Evolutionary conservation across 2,329 filamentous ascomycete genomes (phyloP), one percentile per base, ranked within the genome.

Genomic region (Fonsecaea erecta): DNA sequence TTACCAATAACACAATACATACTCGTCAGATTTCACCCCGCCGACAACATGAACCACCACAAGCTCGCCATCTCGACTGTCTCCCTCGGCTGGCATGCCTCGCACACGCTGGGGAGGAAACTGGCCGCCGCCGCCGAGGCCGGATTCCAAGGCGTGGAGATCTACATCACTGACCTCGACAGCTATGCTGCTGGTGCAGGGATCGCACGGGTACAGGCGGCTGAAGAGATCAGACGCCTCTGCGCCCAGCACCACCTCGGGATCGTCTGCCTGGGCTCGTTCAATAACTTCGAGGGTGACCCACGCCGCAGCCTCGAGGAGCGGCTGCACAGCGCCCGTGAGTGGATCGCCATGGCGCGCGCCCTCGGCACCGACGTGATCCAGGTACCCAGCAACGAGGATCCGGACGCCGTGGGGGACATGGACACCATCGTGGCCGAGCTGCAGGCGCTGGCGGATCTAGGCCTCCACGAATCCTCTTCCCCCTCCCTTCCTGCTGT

Each of bases 131-230:
- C 90, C 6, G 80, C 84, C 4, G 79, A 82, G 60, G 82, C 89
- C 70, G 88, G 87, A 16, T 86, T 92, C 74, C 75, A 83, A 65
- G 90, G 89, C 62, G 85, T 94, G 68, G 91, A 93, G 74, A 81
- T 93, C 18, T 92, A 92, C 79, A 87, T 89, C 75, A 90, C 93
- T 73, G 91, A 94, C 74, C 82, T 93, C 1, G 79, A 85, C 64
- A 85, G 87, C 71, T 73, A 89, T 18, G 85, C 88, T 68, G 56
- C 35, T 2, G 75, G 81, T 0, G 77, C 76, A 2, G 71, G 77
- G 14, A 73, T 79, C 9, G 82, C 82, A 69, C 81, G 88, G 43
- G 71, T 90, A 21, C 73, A 79, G 5, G 89, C 89, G 1, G 88
- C 90, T 28, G 74, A 77, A 2, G 77, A 83, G 55, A 83, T 91